These are phyloP conservation scores for Akanthomyces muscarius DNA, from an alignment of 2,329 filamentous ascomycete species.

Conservation along the genomic window DNA sequence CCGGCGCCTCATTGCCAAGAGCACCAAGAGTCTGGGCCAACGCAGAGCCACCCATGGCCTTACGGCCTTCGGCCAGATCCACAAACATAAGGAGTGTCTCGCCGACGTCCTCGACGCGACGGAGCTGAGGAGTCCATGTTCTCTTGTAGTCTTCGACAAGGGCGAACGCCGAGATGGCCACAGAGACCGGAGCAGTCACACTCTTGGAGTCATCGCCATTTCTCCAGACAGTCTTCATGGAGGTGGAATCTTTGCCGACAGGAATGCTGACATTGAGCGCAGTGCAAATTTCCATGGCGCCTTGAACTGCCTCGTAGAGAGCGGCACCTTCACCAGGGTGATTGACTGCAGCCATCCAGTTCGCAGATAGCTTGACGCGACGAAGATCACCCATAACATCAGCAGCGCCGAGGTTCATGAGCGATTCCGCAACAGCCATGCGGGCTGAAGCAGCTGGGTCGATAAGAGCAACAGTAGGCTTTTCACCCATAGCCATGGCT, in stretches of 20 bases:
- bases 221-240: constrained; percentile 97
- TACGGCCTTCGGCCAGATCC: constrained; percentile 76
- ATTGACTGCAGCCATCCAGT: constrained; percentile 98
- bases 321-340: constrained; percentile 90
- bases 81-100: constrained; percentile 87
- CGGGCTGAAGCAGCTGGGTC: constrained; percentile 84
- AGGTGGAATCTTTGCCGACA: constrained; percentile 96
- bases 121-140: constrained; percentile 91
- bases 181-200: constrained; percentile 86
- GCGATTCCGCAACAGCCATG: constrained; percentile 92
- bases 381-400: constrained; percentile 66
- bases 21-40: constrained; percentile 86
- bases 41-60: constrained; percentile 84
- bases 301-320: constrained; percentile 88
- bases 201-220: constrained; percentile 69
- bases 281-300: constrained; percentile 88
- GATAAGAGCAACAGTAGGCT: constrained; percentile 82
- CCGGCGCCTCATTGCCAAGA: constrained; percentile 78
- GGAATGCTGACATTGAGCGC: constrained; percentile 89
- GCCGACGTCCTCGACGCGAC: constrained; percentile 78
- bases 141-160: constrained; percentile 76
- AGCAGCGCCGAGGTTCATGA: constrained; percentile 87
- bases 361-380: constrained; percentile 84
- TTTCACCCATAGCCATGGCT: constrained; percentile 98
- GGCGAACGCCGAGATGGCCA: constrained; percentile 87